Evolutionary conservation across 2,329 filamentous ascomycete species (phyloP).

Genomic region (Metarhizium album): DNA sequence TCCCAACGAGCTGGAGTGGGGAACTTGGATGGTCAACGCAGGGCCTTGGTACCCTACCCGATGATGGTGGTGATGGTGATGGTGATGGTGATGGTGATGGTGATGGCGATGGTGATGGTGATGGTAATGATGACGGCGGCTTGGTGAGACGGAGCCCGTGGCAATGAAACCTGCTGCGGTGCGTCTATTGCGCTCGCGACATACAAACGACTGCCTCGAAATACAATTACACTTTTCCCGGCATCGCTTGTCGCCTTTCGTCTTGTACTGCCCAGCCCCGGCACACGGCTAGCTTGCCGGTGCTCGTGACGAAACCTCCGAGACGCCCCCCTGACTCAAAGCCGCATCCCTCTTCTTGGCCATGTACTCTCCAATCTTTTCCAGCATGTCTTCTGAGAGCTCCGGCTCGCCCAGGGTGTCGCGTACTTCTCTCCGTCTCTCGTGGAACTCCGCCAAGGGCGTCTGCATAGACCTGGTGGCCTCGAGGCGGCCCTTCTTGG

Average conservation of each 20-base stretch:
- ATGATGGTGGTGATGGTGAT: too few relatives aligned
- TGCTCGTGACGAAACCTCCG: conserved; percentile 17
- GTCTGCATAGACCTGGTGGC: conserved; percentile 34
- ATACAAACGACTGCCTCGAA: conserved; percentile 20
- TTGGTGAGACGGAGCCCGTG: too few relatives aligned
- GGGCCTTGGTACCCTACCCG: too few relatives aligned
- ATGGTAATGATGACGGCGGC: too few relatives aligned
- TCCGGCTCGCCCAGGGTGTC: conserved; percentile 43
- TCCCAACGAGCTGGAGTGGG: not conserved
- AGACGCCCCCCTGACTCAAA: conserved; percentile 27
- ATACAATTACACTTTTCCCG: conserved; percentile 20
- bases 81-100: too few relatives aligned
- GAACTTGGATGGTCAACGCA: too few relatives aligned
- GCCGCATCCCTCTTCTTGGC: conserved; percentile 38
- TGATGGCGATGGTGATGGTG: too few relatives aligned
- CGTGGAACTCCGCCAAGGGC: conserved; percentile 49
- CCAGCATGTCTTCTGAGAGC: conserved; percentile 47
- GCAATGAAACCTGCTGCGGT: not conserved
- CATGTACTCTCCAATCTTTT: conserved; percentile 52
- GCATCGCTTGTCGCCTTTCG: not conserved
- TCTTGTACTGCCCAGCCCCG: not conserved
- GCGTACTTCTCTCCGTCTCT: conserved; percentile 39
- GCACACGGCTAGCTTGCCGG: not conserved
- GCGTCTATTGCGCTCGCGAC: conserved; percentile 12
- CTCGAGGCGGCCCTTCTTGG: conserved; percentile 25